Conservation (phyloP, 2,329 filamentous ascomycete genomes). For the Shiraia sp. region DNA sequence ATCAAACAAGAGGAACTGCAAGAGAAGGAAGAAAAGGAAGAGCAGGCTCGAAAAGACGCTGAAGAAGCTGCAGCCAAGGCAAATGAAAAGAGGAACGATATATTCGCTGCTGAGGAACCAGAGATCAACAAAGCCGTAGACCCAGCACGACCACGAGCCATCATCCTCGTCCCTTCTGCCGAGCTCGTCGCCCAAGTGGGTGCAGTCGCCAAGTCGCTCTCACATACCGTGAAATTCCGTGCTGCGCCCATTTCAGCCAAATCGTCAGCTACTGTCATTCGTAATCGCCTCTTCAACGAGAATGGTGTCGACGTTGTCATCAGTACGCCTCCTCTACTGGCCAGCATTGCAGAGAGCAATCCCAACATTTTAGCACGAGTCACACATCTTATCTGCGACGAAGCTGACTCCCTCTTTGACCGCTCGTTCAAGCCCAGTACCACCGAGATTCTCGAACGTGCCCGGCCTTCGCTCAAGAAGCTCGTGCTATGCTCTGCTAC, state of each 20-base stretch:
- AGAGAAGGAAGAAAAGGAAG: constrained; percentile 50
- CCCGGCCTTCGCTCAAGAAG: constrained; percentile 79
- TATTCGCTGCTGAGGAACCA: constrained; percentile 64
- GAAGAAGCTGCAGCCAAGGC: constrained; percentile 49
- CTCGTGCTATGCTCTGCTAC: constrained; percentile 94
- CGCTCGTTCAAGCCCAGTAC: constrained; percentile 88
- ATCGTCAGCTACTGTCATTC: constrained; percentile 76
- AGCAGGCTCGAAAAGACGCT: constrained; percentile 56
- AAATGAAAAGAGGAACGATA: constrained; percentile 45
- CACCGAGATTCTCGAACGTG: constrained; percentile 78
- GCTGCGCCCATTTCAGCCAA: constrained; percentile 80
- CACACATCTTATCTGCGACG: constrained; percentile 85
- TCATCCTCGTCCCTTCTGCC: constrained; percentile 88
- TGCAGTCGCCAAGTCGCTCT: constrained; percentile 76
- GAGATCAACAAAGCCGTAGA: constrained; percentile 64
- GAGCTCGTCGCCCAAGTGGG: constrained; percentile 91
- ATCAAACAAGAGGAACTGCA: constrained; percentile 73
- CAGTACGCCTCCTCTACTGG: constrained; percentile 84
- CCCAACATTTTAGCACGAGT: constrained; percentile 93
- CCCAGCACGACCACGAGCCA: constrained; percentile 76
- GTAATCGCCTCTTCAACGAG: constrained; percentile 79
- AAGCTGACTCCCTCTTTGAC: constrained; percentile 95
- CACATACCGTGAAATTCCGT: constrained; percentile 85
- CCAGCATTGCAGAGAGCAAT: constrained; percentile 84
- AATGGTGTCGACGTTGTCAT: constrained; percentile 83